Evolutionary conservation across 78 protist genomes (phyloP), one percentile per base, ranked within the genome.

Genomic region (Bodo saltans): DNA sequence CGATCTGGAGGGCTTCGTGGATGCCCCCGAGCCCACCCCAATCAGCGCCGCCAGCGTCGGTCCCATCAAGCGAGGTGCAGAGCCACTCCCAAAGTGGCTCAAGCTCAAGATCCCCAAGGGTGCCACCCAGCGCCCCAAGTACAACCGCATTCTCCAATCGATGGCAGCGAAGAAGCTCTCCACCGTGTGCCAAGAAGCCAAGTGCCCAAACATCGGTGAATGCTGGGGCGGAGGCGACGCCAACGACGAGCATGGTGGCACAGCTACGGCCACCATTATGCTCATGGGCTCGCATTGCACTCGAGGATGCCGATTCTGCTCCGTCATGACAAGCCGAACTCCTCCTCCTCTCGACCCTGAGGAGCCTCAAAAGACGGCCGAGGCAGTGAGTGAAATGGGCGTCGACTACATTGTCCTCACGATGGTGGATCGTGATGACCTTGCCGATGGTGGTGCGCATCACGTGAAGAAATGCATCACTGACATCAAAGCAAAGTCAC

Each of bases 211-310:
- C 74, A 91, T 93, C 70, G 94, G 93, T 12, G 98, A 95, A 76
- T 95, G 98, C 87, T 95, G 98, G 98, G 94, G 92, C 8, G 95
- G 97, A 0, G 90, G 89, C 4, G 82, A 79, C 41, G 38, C n/a
- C 25, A 47, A 37, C 29, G 83, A 52, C 39, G 3, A 68, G 32
- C 29, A 12, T 28, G 89, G 84, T 26, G 72, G 79, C 33, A 87
- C 88, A 0, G 96, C 93, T 47, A 95, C 98, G 0, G 98, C 95
- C 0, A 95, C 98, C 3, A 95, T 95, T 78, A 95, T 95, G 88
- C 47, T 94, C 33, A 83, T 95, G 93, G 97, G 97, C 30, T 96
- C 93, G 83, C 85, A 90, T 17, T 95, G 97, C 89, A 95, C 97
- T 0, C 84, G 97, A 0, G 97, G 88, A 4, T 95, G 97, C 90